Evolutionary conservation across 2,329 filamentous ascomycete genomes (phyloP), one percentile per base, ranked within the genome.

Genomic region (Colletotrichum graminicola): DNA sequence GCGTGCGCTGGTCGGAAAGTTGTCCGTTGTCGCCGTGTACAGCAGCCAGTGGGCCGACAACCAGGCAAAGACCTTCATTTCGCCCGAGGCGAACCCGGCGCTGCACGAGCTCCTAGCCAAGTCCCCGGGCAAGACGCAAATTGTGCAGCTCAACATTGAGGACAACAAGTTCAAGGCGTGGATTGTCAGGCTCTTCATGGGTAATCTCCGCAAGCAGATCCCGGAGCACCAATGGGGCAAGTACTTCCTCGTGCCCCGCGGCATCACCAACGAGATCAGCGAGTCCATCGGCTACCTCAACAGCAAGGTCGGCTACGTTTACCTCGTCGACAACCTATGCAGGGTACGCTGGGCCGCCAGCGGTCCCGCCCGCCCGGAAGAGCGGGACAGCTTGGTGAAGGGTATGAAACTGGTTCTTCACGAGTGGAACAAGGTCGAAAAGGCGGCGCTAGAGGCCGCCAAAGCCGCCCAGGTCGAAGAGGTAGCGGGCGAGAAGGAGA

Each of bases 261-360:
- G 88, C 49, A 78, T 92, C 63, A 87, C 88, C 0, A 87, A 90
- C 64, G 85, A 90, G 66, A 88, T 92, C 66, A 85, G 87, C 63
- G 90, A 92, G 80, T 84, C 83, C 49, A 89, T 92, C 73, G 91
- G 90, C 14, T 75, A 97, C 79, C 84, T 97, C 78, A 99, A 99
- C 82, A 91, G 90, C 75, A 97, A 95, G 82, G 95, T 98, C 43
- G 95, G 95, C 47, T 98, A 98, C 82, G 92, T 95, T 5, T 99
- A 97, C 81, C 86, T 99, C 59, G 86, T 99, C 70, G 96, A 99
- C 80, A 86, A 91, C 73, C 87, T 95, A 74, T 97, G 94, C 80
- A 93, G 91, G 82, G 97, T 99, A 76, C 89, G 96, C 67, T 99
- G 96, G 96, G 96, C 95, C 0, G 96, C 93, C 5, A 97, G 94